phyloP scores from a whole-genome alignment of 2,329 filamentous ascomycete species.

The Colletotrichum liriopes region DNA sequence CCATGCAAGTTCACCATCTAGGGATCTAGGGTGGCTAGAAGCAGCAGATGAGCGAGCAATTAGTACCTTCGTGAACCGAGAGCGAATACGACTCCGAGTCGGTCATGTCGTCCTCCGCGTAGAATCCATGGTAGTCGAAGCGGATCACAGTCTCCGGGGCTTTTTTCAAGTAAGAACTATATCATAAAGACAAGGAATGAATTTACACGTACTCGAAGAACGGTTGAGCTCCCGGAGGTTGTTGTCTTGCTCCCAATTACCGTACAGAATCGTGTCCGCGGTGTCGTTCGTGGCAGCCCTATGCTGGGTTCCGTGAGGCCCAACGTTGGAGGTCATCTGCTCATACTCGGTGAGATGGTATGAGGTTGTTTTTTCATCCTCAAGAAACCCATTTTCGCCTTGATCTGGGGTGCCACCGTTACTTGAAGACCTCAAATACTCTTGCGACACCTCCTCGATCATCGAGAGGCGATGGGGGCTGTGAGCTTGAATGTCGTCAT shows the following conservation, averaged over 20 bases:
- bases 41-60: not conserved
- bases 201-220: conserved; percentile 25
- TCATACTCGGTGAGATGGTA: not conserved
- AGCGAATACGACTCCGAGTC: conserved; percentile 18
- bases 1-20: not conserved
- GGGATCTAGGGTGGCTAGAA: not conserved
- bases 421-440: not conserved
- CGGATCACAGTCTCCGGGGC: conserved; percentile 36
- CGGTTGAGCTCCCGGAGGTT: conserved; percentile 32
- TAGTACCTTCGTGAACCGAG: conserved; percentile 21
- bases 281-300: conserved; percentile 6
- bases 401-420: not conserved
- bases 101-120: not conserved
- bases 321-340: conserved; percentile 32
- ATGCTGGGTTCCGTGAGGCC: conserved; percentile 7
- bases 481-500: conserved; percentile 6
- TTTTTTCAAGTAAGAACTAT: conserved; percentile 1
- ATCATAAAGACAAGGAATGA: not conserved
- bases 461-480: conserved; percentile 39
- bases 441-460: conserved; percentile 36
- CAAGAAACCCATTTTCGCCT: not conserved
- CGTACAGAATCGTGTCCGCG: conserved; percentile 38
- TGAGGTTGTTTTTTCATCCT: not conserved
- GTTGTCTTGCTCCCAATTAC: conserved; percentile 41
- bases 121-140: conserved; percentile 12